Evolutionary conservation across 805 yeast species (phyloP), one percentile per base, ranked within the genome.

Genomic region (Spathaspora passalidarum): DNA sequence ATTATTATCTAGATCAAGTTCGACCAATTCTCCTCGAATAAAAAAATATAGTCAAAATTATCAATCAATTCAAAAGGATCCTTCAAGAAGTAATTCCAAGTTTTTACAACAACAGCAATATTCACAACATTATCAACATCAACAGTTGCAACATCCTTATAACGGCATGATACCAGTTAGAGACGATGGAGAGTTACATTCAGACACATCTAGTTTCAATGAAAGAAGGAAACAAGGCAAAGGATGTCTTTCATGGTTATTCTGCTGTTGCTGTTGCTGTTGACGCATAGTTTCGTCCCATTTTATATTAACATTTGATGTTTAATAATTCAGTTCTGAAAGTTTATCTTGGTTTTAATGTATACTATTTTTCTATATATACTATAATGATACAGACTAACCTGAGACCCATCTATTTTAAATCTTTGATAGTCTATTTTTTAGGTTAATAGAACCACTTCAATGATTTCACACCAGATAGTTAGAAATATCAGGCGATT

Each of bases 121-220:
- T 34, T 41, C 21, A 4, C 53, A 47, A 26, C 48, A 45, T 47
- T 50, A 52, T 36, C 49, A 25, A 23, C 57, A 50, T 40, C 46
- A 46, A 38, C 40, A 42, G 36, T 25, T 46, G 42, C 35, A 46
- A 41, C 52, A 45, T 14, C 48, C 48, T 40, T 63, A 57, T 38
- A 65, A 62, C 46, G 72, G 69, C 2, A 55, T 63, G 59, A 45
- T 57, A 26, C 65, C 68, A 0, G 64, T 61, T 20, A 53, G 66
- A 32, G 72, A 68, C 45, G 70, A 69, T 36, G 63, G 64, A 13
- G 72, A 65, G 46, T 60, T 68, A 48, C 74, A 66, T 53, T 63
- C 72, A 2, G 74, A 67, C 42, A 59, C 63, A n/a, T 63, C 71
- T 13, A 65, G 69, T 50, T 68, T 62, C 45, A 52, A 57, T 21